Evolutionary conservation across 2,329 filamentous ascomycete species (phyloP).

Genomic region (Aphanocladium album): DNA sequence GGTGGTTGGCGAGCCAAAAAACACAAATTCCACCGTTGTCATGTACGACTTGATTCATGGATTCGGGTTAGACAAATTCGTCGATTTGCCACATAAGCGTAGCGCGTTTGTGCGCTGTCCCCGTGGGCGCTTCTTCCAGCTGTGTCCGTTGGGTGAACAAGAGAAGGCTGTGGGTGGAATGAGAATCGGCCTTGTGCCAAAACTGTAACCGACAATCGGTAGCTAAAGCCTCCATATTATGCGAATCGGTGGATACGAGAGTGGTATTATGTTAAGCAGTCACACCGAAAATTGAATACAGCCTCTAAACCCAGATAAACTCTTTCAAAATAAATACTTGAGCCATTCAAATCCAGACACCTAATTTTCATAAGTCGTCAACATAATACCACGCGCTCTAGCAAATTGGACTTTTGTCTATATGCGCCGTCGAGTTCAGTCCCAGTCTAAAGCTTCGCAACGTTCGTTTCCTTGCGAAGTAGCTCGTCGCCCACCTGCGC

Average conservation of each 20-base stretch:
- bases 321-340: too few relatives aligned
- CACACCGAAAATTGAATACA: neutral
- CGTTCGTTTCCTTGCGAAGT: slow-evolving; percentile 42
- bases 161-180: slow-evolving; percentile 53
- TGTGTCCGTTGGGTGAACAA: slow-evolving; percentile 54
- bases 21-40: slow-evolving; percentile 63
- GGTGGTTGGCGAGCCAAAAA: slow-evolving; percentile 66
- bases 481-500: slow-evolving; percentile 51
- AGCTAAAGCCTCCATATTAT: neutral
- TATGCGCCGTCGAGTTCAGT: neutral
- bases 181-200: slow-evolving; percentile 47
- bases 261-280: neutral
- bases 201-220: slow-evolving; percentile 35
- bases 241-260: neutral
- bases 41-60: slow-evolving; percentile 72
- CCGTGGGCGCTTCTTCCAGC: slow-evolving; percentile 64
- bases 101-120: slow-evolving; percentile 62
- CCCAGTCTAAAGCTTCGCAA: slow-evolving; percentile 38
- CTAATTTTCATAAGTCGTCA: neutral
- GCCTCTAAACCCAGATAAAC: too few relatives aligned
- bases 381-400: neutral
- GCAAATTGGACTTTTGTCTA: neutral
- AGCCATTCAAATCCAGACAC: neutral
- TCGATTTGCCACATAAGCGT: slow-evolving; percentile 68
- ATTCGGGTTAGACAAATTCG: slow-evolving; percentile 65